Conservation (phyloP, 2,329 filamentous ascomycete species). For the Aureobasidium sp. region DNA sequence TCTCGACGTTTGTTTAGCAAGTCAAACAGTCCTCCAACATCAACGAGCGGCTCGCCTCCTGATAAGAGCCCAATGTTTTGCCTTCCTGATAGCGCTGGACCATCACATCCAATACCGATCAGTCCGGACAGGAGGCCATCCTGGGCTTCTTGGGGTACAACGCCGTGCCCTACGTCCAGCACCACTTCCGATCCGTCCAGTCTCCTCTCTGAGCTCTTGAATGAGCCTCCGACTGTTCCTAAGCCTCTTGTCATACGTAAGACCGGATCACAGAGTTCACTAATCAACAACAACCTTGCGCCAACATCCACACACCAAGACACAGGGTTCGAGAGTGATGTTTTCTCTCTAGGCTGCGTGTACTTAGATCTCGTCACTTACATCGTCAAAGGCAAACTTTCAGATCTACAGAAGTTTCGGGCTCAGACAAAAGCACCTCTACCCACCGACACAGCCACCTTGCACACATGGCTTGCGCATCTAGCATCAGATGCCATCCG, state of each 20-base stretch:
- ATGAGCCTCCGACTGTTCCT: neutral
- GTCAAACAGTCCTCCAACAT: neutral
- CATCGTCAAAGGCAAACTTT: constrained; percentile 57
- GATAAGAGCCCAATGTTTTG: neutral
- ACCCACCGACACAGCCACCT: constrained; percentile 11
- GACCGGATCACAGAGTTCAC: neutral
- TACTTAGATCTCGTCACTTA: constrained; percentile 64
- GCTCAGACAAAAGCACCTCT: constrained; percentile 41
- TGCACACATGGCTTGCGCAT: constrained; percentile 6
- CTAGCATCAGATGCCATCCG: constrained; percentile 1
- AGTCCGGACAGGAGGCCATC: neutral
- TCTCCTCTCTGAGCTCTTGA: neutral
- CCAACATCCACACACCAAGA: neutral
- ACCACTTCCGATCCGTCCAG: neutral
- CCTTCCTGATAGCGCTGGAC: neutral
- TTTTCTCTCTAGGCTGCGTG: constrained; percentile 66
- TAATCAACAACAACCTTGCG: neutral
- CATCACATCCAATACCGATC: neutral
- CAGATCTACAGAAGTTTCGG: constrained; percentile 58
- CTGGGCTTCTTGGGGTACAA: neutral
- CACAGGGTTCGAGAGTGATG: constrained; percentile 45
- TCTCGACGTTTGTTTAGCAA: constrained; percentile 7
- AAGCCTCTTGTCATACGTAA: constrained; percentile 3
- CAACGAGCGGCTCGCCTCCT: neutral
- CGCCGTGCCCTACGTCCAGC: neutral